Percentiles rank a stretch among this genome's conserved stretches.
phyloP scores from a whole-genome alignment of 371 early-diverging fungal genomes.

The Apophysomyces ossiformis region DNA sequence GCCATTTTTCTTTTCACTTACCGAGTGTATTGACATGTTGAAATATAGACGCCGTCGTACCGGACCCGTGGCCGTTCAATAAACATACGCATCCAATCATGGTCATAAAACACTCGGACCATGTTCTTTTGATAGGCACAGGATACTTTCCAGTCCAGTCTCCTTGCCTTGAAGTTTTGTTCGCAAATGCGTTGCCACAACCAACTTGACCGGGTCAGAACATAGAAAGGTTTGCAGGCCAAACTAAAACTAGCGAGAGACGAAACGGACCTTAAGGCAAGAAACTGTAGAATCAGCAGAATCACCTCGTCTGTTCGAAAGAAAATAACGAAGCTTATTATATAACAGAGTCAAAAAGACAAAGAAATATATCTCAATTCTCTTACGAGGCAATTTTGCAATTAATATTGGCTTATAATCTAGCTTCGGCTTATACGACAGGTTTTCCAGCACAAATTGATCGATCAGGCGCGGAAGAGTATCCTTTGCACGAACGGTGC shows the following conservation, averaged over 20 bases:
- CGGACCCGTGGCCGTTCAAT: constrained; percentile 59
- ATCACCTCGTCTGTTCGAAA: constrained; percentile 31
- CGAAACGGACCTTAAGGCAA: constrained; percentile 38
- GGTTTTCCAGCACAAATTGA: constrained; percentile 23
- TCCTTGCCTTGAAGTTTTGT: constrained; percentile 30
- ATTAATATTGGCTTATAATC: constrained; percentile 48
- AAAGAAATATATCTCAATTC: not conserved
- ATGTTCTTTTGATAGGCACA: constrained; percentile 16
- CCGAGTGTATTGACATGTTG: constrained; percentile 56
- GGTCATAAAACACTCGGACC: constrained; percentile 18
- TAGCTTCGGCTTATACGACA: constrained; percentile 32
- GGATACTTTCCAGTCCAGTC: constrained; percentile 21
- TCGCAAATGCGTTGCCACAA: constrained; percentile 58
- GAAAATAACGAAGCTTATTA: too few species aligned
- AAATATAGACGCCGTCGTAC: constrained; percentile 65
- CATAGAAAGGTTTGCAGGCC: constrained; percentile 51
- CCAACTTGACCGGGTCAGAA: constrained; percentile 43
- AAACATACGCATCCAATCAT: constrained; percentile 44
- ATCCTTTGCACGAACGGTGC: constrained; percentile 16
- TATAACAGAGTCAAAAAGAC: not conserved
- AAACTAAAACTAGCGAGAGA: constrained; percentile 41
- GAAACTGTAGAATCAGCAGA: constrained; percentile 29
- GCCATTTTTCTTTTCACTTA: not conserved
- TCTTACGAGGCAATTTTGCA: constrained; percentile 43
- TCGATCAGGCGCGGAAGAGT: constrained; percentile 35